Base-by-base conservation (phyloP, 495 filamentous ascomycete genomes). In the Xylaria cubensis region DNA sequence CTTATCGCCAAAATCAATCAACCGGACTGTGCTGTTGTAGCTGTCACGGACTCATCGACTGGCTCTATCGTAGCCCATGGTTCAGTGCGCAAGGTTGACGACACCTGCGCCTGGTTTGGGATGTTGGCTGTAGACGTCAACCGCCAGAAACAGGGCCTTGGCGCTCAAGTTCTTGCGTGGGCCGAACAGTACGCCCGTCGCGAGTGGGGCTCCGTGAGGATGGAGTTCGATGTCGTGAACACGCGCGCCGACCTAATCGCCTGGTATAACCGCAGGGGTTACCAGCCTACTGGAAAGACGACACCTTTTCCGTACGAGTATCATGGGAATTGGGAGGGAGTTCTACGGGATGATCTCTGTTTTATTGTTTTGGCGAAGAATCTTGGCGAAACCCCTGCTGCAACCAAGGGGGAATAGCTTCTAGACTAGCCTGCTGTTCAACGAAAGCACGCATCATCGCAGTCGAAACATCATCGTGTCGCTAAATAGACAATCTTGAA, bases 211-310 rank as follows among this genome's bases (percentile, higher is more conserved):
- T 64, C 74, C 1, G 65, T 61, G 26, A 76, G 70, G 42, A 46
- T 82, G 58, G 78, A 79, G 61, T 76, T 87, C 72, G 78, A 78
- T 39, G 83, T 83, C 15, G 79, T 86, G 56, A 82, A 80, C 46
- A 78, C 75, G 21, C 78, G 85, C 36, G 26, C 75, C 19, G 76
- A 80, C 29, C 74, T 87, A 59, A 81, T 85, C 41, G 67, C 73
- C 48, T 87, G 83, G 83, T 87, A 87, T 66, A 56, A 67, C 9
- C 77, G 83, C n/a, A 74, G 80, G 5, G 85, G 85, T 3, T 87
- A 85, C 64, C 62, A 50, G 8, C 51, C 70, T 64, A 86, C 82
- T 15, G 84, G 83, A 4, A 80, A 82, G 70, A 72, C 55, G 26
- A 59, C 70, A 48, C 80, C 80, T n/a, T 86, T 87, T 63, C 84